Conservation (phyloP, 805 yeast genomes). For the Schwanniomyces vanrijiae region DNA sequence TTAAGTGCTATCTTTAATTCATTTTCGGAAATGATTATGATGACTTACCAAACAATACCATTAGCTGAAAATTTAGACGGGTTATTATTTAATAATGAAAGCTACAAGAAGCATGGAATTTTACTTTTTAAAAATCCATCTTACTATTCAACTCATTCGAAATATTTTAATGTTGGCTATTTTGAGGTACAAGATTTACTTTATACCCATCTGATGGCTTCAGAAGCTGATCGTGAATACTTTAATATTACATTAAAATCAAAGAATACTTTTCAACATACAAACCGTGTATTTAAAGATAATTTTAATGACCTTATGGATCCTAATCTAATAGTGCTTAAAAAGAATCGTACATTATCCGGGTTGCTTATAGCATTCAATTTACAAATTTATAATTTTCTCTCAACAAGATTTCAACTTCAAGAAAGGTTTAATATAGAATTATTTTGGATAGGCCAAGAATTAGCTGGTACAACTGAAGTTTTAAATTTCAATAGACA, state of each 20-base stretch:
- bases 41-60: slow-evolving; percentile 29
- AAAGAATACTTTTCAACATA: background rate
- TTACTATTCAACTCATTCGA: slow-evolving; percentile 14
- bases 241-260: slow-evolving; percentile 15
- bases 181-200: slow-evolving; percentile 27
- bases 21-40: slow-evolving; percentile 28
- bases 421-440: slow-evolving; percentile 18
- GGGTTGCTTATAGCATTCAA: slow-evolving; percentile 29
- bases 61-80: slow-evolving; percentile 14
- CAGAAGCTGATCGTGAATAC: slow-evolving; percentile 13
- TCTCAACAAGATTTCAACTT: slow-evolving; percentile 18
- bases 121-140: slow-evolving; percentile 30
- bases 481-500: slow-evolving; percentile 22
- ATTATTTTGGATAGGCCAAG: slow-evolving; percentile 35
- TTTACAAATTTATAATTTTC: slow-evolving; percentile 21
- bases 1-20: slow-evolving; percentile 31
- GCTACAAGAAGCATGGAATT: slow-evolving; percentile 22
- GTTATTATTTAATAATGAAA: slow-evolving; percentile 16
- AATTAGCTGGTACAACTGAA: slow-evolving; percentile 22
- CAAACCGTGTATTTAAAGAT: slow-evolving; percentile 19
- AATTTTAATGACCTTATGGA: slow-evolving; percentile 26
- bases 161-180: slow-evolving; percentile 25
- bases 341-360: slow-evolving; percentile 22
- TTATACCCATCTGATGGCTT: slow-evolving; percentile 18
- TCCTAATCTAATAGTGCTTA: slow-evolving; percentile 25